Evolutionary conservation across 23 red algal genomes (phyloP), one percentile per base, ranked within the genome.

Genomic region (Gracilaria caudata): DNA sequence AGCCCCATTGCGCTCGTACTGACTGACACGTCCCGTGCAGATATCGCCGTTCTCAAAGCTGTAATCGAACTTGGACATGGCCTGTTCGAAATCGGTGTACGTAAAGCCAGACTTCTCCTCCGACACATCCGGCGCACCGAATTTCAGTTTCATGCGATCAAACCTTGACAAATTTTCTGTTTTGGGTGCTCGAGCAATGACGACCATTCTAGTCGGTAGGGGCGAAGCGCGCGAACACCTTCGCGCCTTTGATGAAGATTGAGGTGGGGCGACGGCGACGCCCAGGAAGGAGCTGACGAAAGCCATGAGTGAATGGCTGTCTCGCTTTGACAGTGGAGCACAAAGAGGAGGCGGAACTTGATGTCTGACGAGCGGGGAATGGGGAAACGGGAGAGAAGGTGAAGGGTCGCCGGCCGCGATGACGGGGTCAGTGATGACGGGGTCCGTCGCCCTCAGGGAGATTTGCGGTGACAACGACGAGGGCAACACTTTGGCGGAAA

Each of bases 71-170:
- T 95, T 72, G 14, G 84, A 71, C 53, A 99, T 77, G 58, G 90
- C 93, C 10, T 47, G 38, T 14, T 90, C 97, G 51, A 99, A 94
- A 57, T 99, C 97, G 30, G 56, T 89, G 77, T 99, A 99, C 70
- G 64, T 60, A 43, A 86, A 94, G 1, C 83, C 92, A 7, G 75
- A 56, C 61, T 88, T 89, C 20, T 79, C 58, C 44, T 58, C 38
- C 1, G 75, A 61, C 7, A 82, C 61, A 20, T 1, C 39, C 34
- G 74, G 83, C 12, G 53, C 57, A 0, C 86, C 93, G 36, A 57
- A 95, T 79, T 83, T 91, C 26, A 74, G 28, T 46, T 86, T 72
- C 93, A 95, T 95, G 61, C 75, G 72, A 16, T 95, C 93, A 90
- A 95, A 95, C 80, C 89, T 95, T 4, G 93, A 72, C 19, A 86